Evolutionary conservation across 2,329 filamentous ascomycete species (phyloP).

Genomic region (Apiospora hydei): DNA sequence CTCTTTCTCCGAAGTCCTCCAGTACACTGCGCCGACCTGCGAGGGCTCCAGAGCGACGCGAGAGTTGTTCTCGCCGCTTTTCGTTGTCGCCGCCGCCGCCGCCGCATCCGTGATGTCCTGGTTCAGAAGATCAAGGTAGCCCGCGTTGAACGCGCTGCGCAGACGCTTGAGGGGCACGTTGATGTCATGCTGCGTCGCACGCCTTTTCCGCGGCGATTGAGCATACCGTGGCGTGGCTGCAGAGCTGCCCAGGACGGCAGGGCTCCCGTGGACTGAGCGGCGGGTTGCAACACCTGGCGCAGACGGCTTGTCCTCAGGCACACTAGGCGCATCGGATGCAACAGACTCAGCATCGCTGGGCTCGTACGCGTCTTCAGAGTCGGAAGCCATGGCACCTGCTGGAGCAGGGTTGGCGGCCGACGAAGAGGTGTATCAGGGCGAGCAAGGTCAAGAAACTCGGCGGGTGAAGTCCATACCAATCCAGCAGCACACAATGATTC

Average conservation of each 20-base stretch:
- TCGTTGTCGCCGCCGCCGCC: slow-evolving; percentile 34
- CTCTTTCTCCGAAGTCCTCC: slow-evolving; percentile 76
- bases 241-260: not conserved
- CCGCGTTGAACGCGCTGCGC: slow-evolving; percentile 50
- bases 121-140: slow-evolving; percentile 62
- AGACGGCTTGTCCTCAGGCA: not conserved
- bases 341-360: slow-evolving; percentile 19
- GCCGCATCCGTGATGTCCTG: slow-evolving; percentile 60
- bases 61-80: not conserved
- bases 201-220: slow-evolving; percentile 19
- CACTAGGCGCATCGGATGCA: not conserved
- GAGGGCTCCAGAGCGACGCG: slow-evolving; percentile 42
- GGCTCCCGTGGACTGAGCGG: not conserved
- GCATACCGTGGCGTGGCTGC: not conserved
- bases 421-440: not conserved
- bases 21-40: slow-evolving; percentile 74
- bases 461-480: not conserved
- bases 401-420: not conserved
- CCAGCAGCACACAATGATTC: not conserved
- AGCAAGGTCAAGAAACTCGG: not conserved
- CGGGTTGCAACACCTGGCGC: not conserved
- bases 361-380: not conserved
- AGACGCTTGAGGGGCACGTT: slow-evolving; percentile 53
- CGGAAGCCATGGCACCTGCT: not conserved
- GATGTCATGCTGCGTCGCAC: not conserved